A percentile compares a stretch with the other conserved stretches of the same genome.
Conservation (phyloP, 805 yeast genomes). For the Yamadazyma laniorum region DNA sequence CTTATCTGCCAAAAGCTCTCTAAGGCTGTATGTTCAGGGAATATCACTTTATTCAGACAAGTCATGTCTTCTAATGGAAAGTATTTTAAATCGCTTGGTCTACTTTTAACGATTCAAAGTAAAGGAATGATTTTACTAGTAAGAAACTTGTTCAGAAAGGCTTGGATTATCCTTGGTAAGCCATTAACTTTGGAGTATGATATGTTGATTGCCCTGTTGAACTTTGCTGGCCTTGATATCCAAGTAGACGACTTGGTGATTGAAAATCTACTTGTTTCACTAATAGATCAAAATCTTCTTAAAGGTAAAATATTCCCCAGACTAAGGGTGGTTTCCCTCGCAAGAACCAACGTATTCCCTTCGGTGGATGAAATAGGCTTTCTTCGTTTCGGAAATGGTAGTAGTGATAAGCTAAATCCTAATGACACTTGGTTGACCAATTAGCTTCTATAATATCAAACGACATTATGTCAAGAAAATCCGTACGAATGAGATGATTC, state of each 20-base stretch:
- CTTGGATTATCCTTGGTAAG: constrained; percentile 26
- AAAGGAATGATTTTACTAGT: constrained; percentile 44
- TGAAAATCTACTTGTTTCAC: constrained; percentile 49
- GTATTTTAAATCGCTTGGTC: constrained; percentile 35
- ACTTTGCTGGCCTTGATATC: constrained; percentile 9
- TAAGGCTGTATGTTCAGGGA: constrained; percentile 42
- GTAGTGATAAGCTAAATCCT: constrained; percentile 12
- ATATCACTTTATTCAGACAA: constrained; percentile 33
- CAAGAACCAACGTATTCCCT: constrained; percentile 46
- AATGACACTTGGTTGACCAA: constrained; percentile 16
- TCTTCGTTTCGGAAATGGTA: constrained; percentile 24
- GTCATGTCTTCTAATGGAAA: constrained; percentile 25
- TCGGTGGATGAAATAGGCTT: constrained; percentile 23
- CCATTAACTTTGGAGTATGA: constrained; percentile 31
- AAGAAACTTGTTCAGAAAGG: constrained; percentile 42
- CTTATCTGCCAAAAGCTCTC: constrained; percentile 37
- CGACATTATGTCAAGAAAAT: no score
- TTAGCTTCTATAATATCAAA: no score
- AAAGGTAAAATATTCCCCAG: constrained; percentile 51
- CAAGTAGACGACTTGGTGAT: constrained; percentile 34
- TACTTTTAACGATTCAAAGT: constrained; percentile 46
- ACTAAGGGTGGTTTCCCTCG: constrained; percentile 38
- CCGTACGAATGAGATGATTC: no score
- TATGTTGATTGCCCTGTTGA: constrained; percentile 20
- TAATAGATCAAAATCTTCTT: constrained; percentile 54